Percentiles rank a stretch among this genome's conserved stretches.
Conservation (phyloP, 1,284 basidiomycete genomes). For the Cutaneotrichosporon cyanovorans region DNA sequence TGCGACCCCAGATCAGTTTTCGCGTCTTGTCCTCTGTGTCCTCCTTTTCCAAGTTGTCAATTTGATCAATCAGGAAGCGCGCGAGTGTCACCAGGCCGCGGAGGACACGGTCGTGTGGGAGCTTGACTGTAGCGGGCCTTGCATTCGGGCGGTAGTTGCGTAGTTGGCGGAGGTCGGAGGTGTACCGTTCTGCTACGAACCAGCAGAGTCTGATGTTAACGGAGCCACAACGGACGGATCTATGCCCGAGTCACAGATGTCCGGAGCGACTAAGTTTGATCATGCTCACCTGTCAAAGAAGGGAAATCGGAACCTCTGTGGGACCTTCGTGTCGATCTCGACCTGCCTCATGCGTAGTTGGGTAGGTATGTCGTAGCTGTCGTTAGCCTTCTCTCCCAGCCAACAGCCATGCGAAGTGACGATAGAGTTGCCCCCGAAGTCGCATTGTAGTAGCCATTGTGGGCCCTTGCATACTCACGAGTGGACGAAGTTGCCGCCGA, state of each 20-base stretch:
- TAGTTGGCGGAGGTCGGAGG: constrained; percentile 61
- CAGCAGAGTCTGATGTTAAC: constrained; percentile 64
- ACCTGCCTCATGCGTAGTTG: constrained; percentile 70
- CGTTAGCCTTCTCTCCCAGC: too few species aligned
- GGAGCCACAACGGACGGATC: too few species aligned
- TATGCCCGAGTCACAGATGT: too few species aligned
- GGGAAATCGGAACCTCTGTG: constrained; percentile 90
- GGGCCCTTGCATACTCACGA: constrained; percentile 49
- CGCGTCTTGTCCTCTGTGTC: constrained; percentile 53
- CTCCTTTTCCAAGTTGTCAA: constrained; percentile 58
- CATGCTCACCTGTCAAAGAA: constrained; percentile 62
- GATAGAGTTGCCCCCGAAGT: too few species aligned
- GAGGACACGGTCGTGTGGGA: constrained; percentile 53
- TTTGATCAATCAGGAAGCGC: constrained; percentile 70
- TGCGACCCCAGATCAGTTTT: constrained; percentile 66
- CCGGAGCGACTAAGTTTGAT: not conserved
- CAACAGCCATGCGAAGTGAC: too few species aligned
- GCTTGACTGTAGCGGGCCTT: constrained; percentile 3
- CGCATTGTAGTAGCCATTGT: too few species aligned
- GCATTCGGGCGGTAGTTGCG: constrained; percentile 50
- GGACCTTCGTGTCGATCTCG: constrained; percentile 85
- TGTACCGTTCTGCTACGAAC: constrained; percentile 75
- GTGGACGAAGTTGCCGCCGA: constrained; percentile 94
- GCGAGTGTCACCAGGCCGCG: constrained; percentile 64
- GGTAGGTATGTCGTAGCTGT: not conserved